Conservation (phyloP, 345 rosid species). For the Ailanthus altissimus region DNA sequence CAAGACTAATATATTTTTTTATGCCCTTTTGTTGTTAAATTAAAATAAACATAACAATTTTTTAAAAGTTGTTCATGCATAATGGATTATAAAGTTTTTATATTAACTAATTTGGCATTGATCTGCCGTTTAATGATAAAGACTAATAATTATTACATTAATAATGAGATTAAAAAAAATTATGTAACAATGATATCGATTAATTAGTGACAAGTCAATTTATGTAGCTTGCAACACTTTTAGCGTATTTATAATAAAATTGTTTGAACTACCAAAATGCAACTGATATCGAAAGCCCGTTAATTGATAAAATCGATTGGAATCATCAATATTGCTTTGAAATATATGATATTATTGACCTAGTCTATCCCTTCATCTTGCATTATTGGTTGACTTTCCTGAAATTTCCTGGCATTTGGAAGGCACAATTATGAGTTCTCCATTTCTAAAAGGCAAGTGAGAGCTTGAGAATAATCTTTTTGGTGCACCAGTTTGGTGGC, state of each 20-base stretch:
- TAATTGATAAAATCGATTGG: not conserved
- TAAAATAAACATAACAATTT: too few relatives aligned
- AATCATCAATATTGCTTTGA: not conserved
- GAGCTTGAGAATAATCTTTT: slow-evolving; percentile 4
- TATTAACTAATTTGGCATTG: too few relatives aligned
- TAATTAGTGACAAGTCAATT: not conserved
- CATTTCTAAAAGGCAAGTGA: not conserved
- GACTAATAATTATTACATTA: too few relatives aligned
- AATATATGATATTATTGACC: not conserved
- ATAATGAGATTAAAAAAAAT: too few relatives aligned
- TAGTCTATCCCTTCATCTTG: not conserved
- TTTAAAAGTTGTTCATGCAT: too few relatives aligned
- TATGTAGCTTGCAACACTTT: not conserved
- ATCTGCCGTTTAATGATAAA: too few relatives aligned
- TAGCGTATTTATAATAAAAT: not conserved
- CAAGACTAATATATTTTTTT: too few relatives aligned
- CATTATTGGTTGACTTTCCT: slow-evolving; percentile 19
- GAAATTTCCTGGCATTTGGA: not conserved
- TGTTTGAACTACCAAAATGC: not conserved
- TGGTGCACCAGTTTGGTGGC: not conserved
- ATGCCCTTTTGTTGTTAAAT: too few relatives aligned
- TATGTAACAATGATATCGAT: too few relatives aligned
- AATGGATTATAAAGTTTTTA: too few relatives aligned
- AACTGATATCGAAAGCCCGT: not conserved
- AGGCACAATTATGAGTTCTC: not conserved